Conservation (phyloP, 2,329 filamentous ascomycete species). For the Blastomyces gilchristii region DNA sequence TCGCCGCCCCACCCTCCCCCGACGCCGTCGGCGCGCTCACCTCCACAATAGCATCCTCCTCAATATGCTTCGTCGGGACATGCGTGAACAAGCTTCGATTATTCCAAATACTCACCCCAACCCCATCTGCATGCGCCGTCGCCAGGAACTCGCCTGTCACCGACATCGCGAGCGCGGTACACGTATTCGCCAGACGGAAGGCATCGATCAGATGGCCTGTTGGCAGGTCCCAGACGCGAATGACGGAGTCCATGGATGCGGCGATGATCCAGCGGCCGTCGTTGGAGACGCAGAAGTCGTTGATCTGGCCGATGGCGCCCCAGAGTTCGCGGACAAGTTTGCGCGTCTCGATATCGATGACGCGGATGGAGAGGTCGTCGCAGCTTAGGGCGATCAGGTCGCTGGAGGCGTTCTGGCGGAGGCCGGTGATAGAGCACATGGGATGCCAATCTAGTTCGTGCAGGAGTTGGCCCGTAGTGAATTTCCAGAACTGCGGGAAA, state of each 20-base stretch:
- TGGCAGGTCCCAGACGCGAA: constrained; percentile 89
- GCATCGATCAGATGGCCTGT: constrained; percentile 93
- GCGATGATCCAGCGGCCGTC: constrained; percentile 92
- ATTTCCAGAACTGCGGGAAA: constrained; percentile 74
- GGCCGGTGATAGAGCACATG: constrained; percentile 63
- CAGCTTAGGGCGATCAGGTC: constrained; percentile 83
- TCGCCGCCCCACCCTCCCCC: constrained; percentile 65
- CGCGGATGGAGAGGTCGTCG: constrained; percentile 74
- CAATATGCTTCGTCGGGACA: constrained; percentile 73
- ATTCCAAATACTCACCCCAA: constrained; percentile 92
- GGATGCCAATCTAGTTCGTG: constrained; percentile 76
- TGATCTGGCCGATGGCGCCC: constrained; percentile 63
- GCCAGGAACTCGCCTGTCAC: constrained; percentile 88
- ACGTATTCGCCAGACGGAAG: constrained; percentile 67
- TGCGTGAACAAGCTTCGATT: constrained; percentile 88
- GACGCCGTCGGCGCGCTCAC: constrained; percentile 64
- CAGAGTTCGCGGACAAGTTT: constrained; percentile 88
- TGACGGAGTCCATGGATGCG: constrained; percentile 65
- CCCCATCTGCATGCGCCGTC: constrained; percentile 66
- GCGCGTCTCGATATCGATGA: constrained; percentile 83
- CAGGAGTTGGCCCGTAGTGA: constrained; percentile 66
- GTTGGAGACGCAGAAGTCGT: constrained; percentile 79
- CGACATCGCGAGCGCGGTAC: constrained; percentile 79
- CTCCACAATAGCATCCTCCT: constrained; percentile 59
- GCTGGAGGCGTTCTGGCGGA: constrained; percentile 71